These are phyloP conservation scores for Coniferiporia sulphurascens DNA, from an alignment of 1,284 basidiomycete genomes.

Conservation along the genomic window DNA sequence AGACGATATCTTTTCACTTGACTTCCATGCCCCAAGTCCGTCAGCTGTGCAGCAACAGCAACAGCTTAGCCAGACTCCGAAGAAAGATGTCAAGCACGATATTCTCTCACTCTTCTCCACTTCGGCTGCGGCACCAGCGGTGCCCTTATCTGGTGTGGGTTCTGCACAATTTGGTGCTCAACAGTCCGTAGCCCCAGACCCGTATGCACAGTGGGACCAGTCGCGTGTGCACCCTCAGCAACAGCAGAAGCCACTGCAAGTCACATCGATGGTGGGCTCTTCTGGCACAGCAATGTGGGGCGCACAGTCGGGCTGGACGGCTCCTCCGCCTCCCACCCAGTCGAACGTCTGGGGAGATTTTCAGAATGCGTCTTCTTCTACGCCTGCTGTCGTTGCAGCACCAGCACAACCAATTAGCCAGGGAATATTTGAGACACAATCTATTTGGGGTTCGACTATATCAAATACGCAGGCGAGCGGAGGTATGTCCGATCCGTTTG, in stretches of 20 bases:
- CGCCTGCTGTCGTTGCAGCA: slow-evolving; percentile 28
- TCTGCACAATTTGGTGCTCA: slow-evolving; percentile 24
- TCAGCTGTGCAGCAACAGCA: slow-evolving; percentile 27
- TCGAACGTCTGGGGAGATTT: slow-evolving; percentile 39
- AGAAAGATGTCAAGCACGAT: slow-evolving; percentile 78
- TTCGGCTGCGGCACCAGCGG: slow-evolving; percentile 29
- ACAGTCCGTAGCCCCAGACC: slow-evolving; percentile 19
- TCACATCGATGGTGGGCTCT: slow-evolving; percentile 53
- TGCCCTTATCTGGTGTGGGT: slow-evolving; percentile 18
- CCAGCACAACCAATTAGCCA: slow-evolving; percentile 26
- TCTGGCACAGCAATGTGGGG: slow-evolving; percentile 61
- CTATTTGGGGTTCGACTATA: slow-evolving; percentile 46
- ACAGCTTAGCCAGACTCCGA: slow-evolving; percentile 34
- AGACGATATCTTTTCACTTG: slow-evolving; percentile 80
- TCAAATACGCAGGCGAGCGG: slow-evolving; percentile 11
- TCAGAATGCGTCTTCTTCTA: slow-evolving; percentile 24
- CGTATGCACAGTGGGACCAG: slow-evolving; percentile 21
- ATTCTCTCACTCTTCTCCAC: slow-evolving; percentile 83
- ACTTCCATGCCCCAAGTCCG: slow-evolving; percentile 63
- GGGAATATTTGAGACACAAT: slow-evolving; percentile 39
- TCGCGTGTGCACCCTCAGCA: slow-evolving; percentile 19
- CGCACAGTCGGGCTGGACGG: slow-evolving; percentile 53
- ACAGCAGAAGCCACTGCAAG: slow-evolving; percentile 26
- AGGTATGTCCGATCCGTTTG: slow-evolving; percentile 31
- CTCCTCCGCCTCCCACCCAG: slow-evolving; percentile 21